phyloP scores from a whole-genome alignment of 225 moss, liverwort and hornwort genomes.

The Anthoceros angustus region DNA sequence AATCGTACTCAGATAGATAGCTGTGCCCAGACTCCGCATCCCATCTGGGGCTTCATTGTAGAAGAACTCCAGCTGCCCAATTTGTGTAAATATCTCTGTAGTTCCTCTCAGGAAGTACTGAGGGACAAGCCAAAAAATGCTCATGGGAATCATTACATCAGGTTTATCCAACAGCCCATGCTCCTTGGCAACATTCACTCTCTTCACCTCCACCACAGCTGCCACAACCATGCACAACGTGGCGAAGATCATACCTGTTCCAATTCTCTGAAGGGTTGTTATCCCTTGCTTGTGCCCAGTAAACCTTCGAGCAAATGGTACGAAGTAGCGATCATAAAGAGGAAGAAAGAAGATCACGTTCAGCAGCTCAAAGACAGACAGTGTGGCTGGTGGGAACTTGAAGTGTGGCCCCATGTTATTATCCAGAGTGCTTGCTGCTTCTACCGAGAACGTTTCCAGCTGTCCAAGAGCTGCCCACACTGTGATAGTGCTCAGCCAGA shows the following conservation, averaged over 20 bases:
- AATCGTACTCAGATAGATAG: constrained; percentile 54
- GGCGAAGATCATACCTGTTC: constrained; percentile 45
- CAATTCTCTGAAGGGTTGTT: constrained; percentile 57
- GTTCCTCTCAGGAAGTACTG: constrained; percentile 55
- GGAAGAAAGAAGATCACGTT: constrained; percentile 48
- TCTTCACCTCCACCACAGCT: constrained; percentile 36
- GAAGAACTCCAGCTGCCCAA: constrained; percentile 64
- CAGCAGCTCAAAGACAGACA: constrained; percentile 57
- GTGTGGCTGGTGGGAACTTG: constrained; percentile 51
- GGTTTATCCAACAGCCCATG: constrained; percentile 46
- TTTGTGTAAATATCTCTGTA: constrained; percentile 54
- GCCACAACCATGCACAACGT: constrained; percentile 50
- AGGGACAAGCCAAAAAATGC: constrained; percentile 60
- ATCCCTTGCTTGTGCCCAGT: constrained; percentile 50
- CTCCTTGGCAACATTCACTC: constrained; percentile 39
- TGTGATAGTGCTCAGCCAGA: constrained; percentile 49
- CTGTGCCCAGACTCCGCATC: constrained; percentile 57
- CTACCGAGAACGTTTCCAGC: constrained; percentile 71
- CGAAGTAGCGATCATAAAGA: constrained; percentile 42
- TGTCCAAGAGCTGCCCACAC: constrained; percentile 65
- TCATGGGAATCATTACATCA: constrained; percentile 38
- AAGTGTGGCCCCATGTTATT: constrained; percentile 35
- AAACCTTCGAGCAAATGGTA: constrained; percentile 31
- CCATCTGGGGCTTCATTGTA: constrained; percentile 52
- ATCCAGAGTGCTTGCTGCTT: constrained; percentile 49